These are phyloP conservation scores for Graphilbum sp. DNA, from an alignment of 2,329 filamentous ascomycete species.

Conservation along the genomic window DNA sequence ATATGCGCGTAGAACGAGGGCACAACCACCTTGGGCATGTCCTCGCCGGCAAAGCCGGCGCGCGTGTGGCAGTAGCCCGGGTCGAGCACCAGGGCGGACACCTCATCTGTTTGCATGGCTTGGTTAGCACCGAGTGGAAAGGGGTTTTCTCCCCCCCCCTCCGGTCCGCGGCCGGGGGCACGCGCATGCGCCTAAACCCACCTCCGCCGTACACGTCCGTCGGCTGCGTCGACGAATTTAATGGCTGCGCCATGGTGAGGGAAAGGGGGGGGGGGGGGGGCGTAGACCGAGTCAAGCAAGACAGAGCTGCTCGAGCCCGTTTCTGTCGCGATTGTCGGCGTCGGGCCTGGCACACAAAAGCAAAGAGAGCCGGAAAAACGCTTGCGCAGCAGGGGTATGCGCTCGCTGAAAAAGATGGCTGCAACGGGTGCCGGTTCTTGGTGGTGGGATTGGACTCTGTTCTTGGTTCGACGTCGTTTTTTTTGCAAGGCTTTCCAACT, in stretches of 20 bases:
- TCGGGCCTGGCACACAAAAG: too few species aligned
- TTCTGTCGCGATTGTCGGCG: too few species aligned
- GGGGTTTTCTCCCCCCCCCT: not conserved
- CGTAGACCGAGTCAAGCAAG: not conserved
- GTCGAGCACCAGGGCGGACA: slow-evolving; percentile 91
- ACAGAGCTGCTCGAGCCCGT: not conserved
- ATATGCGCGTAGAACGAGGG: slow-evolving; percentile 73
- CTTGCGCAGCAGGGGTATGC: too few species aligned
- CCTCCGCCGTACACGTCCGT: slow-evolving; percentile 50
- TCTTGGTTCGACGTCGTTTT: too few species aligned
- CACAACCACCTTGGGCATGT: slow-evolving; percentile 84
- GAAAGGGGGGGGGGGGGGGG: not conserved
- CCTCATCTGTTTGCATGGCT: slow-evolving; percentile 53
- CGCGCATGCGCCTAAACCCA: slow-evolving; percentile 16
- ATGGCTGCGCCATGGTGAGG: slow-evolving; percentile 31
- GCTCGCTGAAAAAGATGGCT: too few species aligned
- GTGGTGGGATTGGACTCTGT: too few species aligned
- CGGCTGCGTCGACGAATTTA: slow-evolving; percentile 38
- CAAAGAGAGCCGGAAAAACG: too few species aligned
- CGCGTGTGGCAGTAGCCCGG: slow-evolving; percentile 82
- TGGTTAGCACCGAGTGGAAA: not conserved
- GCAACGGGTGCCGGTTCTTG: too few species aligned
- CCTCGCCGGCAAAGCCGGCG: slow-evolving; percentile 94
- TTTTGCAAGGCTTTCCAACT: too few species aligned
- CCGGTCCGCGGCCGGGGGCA: not conserved